Percentiles rank a stretch among this genome's conserved stretches.
Evolutionary conservation across 2,329 filamentous ascomycete species (phyloP).

Genomic region (Geosmithia flava): DNA sequence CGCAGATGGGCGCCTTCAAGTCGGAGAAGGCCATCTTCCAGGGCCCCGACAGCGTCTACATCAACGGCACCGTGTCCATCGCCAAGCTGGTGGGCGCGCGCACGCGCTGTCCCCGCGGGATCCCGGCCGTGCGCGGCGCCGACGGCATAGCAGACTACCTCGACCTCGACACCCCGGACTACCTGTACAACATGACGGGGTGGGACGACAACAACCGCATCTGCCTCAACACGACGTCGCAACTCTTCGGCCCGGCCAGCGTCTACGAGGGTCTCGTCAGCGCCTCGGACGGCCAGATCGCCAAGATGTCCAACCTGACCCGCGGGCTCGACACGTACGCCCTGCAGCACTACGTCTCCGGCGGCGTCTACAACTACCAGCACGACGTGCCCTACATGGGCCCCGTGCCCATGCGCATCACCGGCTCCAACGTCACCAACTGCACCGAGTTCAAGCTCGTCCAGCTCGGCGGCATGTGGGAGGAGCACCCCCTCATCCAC

Average conservation of each 20-base stretch:
- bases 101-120: conserved; percentile 14
- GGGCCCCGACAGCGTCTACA: conserved; percentile 23
- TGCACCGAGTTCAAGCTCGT: conserved; percentile 11
- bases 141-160: conserved; percentile 15
- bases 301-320: background rate
- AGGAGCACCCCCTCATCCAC: conserved; percentile 26
- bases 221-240: conserved; percentile 18
- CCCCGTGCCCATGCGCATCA: background rate
- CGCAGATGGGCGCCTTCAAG: conserved; percentile 22
- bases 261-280: conserved; percentile 13
- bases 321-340: background rate
- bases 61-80: conserved; percentile 22
- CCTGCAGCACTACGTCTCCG: conserved; percentile 1
- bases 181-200: conserved; percentile 16
- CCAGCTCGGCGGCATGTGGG: conserved; percentile 26
- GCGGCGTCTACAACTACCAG: background rate
- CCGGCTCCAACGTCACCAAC: conserved; percentile 1
- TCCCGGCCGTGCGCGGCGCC: conserved; percentile 11
- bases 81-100: conserved; percentile 6
- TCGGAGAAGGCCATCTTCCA: conserved; percentile 21
- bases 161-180: conserved; percentile 12
- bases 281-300: conserved; percentile 2
- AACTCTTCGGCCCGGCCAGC: conserved; percentile 13
- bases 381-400: background rate
- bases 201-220: conserved; percentile 12